A percentile compares a stretch with the other conserved stretches of the same genome.
These are phyloP conservation scores for Pecoramyces ruminantium DNA, from an alignment of 192 early-diverging fungal species.

Conservation along the genomic window DNA sequence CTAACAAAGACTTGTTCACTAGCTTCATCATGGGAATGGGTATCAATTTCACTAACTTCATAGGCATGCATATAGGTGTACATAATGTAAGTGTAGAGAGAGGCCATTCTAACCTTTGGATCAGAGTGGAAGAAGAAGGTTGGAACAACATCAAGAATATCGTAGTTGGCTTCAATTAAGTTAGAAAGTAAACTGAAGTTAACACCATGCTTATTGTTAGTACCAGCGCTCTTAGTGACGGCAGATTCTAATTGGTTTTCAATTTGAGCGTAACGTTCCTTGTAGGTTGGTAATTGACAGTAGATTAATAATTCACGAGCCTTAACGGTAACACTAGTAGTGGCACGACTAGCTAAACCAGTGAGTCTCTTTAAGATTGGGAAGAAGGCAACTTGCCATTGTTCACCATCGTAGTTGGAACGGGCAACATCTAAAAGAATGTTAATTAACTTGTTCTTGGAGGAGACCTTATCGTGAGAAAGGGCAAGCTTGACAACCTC, in stretches of 20 bases:
- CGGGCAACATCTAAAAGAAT: conserved; percentile 65
- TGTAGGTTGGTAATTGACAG: conserved; percentile 77
- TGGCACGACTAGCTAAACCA: conserved; percentile 49
- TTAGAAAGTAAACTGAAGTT: conserved; percentile 8
- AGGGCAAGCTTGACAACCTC: conserved; percentile 49
- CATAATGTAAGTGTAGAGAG: conserved; percentile 89
- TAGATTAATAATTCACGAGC: conserved; percentile 88
- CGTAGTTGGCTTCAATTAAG: conserved; percentile 81
- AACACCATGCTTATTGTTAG: conserved; percentile 30
- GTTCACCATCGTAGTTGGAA: conserved; percentile 20
- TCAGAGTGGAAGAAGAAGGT: conserved; percentile 82
- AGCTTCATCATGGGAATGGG: not conserved
- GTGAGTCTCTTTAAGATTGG: conserved; percentile 65
- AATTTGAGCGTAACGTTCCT: conserved; percentile 73
- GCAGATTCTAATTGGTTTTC: conserved; percentile 62
- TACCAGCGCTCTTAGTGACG: conserved; percentile 47
- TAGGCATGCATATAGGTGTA: conserved; percentile 91
- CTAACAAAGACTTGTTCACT: not conserved
- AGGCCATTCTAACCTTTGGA: conserved; percentile 51
- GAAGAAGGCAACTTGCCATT: conserved; percentile 45
- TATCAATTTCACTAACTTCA: conserved; percentile 38
- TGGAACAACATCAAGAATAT: conserved; percentile 87
- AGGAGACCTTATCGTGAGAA: conserved; percentile 65
- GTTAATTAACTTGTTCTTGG: conserved; percentile 61
- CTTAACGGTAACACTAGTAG: conserved; percentile 80